A percentile compares a stretch with the other conserved stretches of the same genome.
Conservation (phyloP, 306 rosid genomes). For the Erythrophleum fordii region DNA sequence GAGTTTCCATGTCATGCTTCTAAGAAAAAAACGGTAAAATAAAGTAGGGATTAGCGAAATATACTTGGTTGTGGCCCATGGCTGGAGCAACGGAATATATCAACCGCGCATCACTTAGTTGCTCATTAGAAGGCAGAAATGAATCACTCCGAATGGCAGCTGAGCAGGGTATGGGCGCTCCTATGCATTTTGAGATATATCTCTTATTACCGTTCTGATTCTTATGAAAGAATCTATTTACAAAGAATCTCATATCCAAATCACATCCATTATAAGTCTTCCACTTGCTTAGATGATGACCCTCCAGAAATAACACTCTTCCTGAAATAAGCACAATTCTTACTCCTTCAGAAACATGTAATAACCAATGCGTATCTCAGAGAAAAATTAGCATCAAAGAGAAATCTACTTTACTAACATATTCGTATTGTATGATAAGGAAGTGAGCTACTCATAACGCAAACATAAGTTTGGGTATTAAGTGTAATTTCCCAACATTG, state of each 20-base stretch:
- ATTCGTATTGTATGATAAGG: not conserved
- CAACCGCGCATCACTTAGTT: constrained; percentile 54
- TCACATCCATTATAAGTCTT: constrained; percentile 19
- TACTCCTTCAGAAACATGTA: not conserved
- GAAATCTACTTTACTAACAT: not conserved
- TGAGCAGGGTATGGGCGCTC: constrained; percentile 48
- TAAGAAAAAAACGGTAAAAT: not conserved
- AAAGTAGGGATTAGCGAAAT: not conserved
- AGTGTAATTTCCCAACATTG: not conserved
- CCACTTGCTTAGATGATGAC: constrained; percentile 42
- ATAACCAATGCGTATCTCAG: not conserved
- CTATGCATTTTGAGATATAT: constrained; percentile 31
- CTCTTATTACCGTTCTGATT: constrained; percentile 31
- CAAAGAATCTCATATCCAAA: constrained; percentile 21
- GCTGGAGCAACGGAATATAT: constrained; percentile 89
- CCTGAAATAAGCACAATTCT: constrained; percentile 48
- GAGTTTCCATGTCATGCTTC: not conserved
- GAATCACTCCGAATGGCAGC: constrained; percentile 33
- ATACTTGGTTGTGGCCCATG: constrained; percentile 96
- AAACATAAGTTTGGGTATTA: not conserved
- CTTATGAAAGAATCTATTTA: constrained; percentile 33
- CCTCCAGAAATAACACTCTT: constrained; percentile 39
- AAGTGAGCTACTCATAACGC: not conserved
- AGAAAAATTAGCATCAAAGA: not conserved
- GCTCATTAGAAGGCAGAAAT: constrained; percentile 40